These are phyloP conservation scores for Apophysomyces trapeziformis DNA, from an alignment of 371 early-diverging fungal species.

Conservation along the genomic window DNA sequence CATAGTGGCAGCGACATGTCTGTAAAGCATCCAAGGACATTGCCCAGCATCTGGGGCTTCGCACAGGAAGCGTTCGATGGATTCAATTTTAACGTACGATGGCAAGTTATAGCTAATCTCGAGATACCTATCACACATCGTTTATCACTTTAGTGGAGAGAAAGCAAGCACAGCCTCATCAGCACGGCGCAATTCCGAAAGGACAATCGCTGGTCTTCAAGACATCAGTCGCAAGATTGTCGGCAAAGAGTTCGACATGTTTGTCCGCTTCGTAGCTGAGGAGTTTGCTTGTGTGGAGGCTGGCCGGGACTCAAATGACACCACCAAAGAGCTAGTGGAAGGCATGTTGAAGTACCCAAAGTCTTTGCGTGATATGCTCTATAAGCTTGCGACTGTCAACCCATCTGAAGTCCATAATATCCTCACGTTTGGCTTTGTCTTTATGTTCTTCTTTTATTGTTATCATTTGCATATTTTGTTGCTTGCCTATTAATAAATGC, in stretches of 20 bases:
- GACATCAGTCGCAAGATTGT: not conserved
- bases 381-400: not conserved
- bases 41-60: not conserved
- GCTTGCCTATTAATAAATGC: not conserved
- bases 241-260: not conserved
- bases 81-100: not conserved
- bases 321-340: not conserved
- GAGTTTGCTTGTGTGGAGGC: conserved; percentile 2
- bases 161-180: not conserved
- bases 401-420: not conserved
- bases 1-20: too few relatives aligned
- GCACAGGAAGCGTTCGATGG: not conserved
- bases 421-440: not conserved
- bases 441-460: not conserved
- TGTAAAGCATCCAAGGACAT: too few relatives aligned
- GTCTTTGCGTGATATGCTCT: not conserved
- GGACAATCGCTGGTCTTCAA: not conserved
- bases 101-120: not conserved
- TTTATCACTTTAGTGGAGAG: not conserved
- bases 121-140: not conserved
- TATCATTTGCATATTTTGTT: not conserved
- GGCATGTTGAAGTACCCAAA: not conserved
- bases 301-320: not conserved
- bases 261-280: not conserved
- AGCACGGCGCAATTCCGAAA: not conserved